A percentile compares a stretch with the other conserved stretches of the same genome.
Evolutionary conservation across 495 filamentous ascomycete species (phyloP).

Genomic region (Hypoxylon lenormandii): DNA sequence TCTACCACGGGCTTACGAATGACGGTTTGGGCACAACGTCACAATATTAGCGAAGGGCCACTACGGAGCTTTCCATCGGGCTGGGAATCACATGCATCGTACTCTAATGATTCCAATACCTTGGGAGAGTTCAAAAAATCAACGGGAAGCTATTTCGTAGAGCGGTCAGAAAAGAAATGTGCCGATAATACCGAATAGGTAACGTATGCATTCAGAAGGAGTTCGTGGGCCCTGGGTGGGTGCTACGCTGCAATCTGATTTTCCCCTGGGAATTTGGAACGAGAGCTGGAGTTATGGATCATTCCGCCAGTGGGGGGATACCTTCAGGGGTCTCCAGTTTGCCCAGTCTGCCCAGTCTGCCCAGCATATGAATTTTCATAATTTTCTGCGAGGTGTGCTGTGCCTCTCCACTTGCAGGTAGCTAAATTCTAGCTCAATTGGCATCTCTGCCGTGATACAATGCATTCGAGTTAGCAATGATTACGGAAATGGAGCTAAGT

Average conservation of each 20-base stretch:
- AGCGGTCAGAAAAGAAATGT: slow-evolving; percentile 3
- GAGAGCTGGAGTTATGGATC: neutral
- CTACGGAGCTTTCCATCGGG: slow-evolving; percentile 9
- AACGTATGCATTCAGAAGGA: neutral
- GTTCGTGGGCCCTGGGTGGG: neutral
- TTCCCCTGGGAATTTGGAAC: slow-evolving; percentile 1
- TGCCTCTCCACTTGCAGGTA: too few relatives aligned
- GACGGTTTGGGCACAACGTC: neutral
- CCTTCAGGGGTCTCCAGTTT: too few relatives aligned
- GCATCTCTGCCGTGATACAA: too few relatives aligned
- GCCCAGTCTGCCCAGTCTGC: too few relatives aligned
- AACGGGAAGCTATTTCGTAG: neutral
- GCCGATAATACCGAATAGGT: neutral
- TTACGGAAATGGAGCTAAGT: too few relatives aligned
- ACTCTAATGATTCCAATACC: neutral
- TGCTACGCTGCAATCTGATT: slow-evolving; percentile 17
- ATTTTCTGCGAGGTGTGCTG: too few relatives aligned
- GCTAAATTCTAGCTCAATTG: too few relatives aligned
- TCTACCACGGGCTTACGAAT: neutral
- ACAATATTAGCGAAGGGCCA: neutral
- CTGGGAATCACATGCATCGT: neutral
- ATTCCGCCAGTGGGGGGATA: too few relatives aligned
- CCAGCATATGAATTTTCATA: too few relatives aligned
- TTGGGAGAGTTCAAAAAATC: slow-evolving; percentile 10
- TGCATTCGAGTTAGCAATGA: too few relatives aligned